Conservation (phyloP, 768 basidiomycete species). For the Tylopilus balloui region DNA sequence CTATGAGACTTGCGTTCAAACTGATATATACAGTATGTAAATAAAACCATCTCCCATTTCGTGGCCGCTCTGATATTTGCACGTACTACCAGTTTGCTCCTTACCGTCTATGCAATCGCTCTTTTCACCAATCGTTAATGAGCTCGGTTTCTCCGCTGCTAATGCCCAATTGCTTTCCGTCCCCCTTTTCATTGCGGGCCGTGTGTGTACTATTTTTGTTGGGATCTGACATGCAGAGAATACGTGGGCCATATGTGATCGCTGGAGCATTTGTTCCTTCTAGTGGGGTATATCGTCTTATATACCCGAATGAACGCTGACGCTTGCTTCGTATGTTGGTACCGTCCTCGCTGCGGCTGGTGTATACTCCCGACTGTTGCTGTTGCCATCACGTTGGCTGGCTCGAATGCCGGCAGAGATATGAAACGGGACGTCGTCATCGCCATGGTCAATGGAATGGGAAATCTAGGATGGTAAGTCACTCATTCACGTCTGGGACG, state of each 20-base stretch:
- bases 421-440: conserved; percentile 47
- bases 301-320: background rate
- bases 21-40: conserved; percentile 35
- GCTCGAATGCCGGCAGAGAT: conserved; percentile 55
- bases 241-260: conserved; percentile 4
- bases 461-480: conserved; percentile 46
- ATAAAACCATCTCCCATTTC: background rate
- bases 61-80: background rate
- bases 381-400: conserved; percentile 49
- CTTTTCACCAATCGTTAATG: conserved; percentile 47
- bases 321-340: conserved; percentile 38
- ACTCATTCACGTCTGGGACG: conserved; percentile 12
- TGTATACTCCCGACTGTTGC: conserved; percentile 48
- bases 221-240: conserved; percentile 23
- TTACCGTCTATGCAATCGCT: conserved; percentile 43
- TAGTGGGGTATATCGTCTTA: conserved; percentile 3
- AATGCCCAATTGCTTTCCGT: conserved; percentile 46
- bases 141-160: conserved; percentile 48
- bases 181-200: conserved; percentile 46
- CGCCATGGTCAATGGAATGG: conserved; percentile 42
- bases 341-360: conserved; percentile 48
- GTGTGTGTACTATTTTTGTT: conserved; percentile 41
- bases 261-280: conserved; percentile 1
- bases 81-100: conserved; percentile 31
- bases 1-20: conserved; percentile 36